Evolutionary conservation across 2,329 filamentous ascomycete species (phyloP), one percentile per base, ranked within the genome.

Genomic region (Hansfordia pulvinata): DNA sequence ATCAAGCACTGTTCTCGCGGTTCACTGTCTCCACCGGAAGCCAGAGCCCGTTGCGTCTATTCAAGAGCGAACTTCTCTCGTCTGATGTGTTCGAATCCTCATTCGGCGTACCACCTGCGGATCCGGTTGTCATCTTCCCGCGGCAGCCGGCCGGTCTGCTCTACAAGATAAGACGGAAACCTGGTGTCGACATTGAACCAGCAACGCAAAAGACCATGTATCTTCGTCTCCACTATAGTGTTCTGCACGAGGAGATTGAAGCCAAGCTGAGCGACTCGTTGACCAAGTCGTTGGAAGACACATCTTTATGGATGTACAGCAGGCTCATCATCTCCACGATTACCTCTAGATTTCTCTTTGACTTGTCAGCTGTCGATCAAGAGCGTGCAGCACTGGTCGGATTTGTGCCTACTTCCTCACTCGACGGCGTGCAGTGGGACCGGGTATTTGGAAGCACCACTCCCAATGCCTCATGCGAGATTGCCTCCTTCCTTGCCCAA

Each of bases 11-110:
- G 0, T 90, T 90, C 44, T 94, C 86, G 0, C 77, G 78, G 8
- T 98, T 98, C 48, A 93, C 82, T 10, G 77, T 98, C 27, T 85
- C 83, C 9, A 85, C 86, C 0, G 78, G 83, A 1, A 82, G 66
- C 30, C 50, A 69, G 14, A 75, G 77, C 17, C 90, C 90, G 0
- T 50, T 96, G 8, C 69, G 79, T 4, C 56, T 98, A 6, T 62
- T 80, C 23, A 68, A 68, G 28, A 82, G 81, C 36, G 64, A 72
- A 27, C 65, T 98, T 1, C 52, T 77, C 9, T 69, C 68, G 5
- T 86, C 82, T 0, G 70, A 78, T 2, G 53, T 75, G 1, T 88
- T 81, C 34, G 62, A 70, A 10, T 69, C 80, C 0, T 56, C 69
- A 11, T 76, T 72, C 35, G 69, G 72, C 0, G 52, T 64, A 5